Conservation (phyloP, 805 yeast genomes). For the Sugiyamaella valdiviana region DNA sequence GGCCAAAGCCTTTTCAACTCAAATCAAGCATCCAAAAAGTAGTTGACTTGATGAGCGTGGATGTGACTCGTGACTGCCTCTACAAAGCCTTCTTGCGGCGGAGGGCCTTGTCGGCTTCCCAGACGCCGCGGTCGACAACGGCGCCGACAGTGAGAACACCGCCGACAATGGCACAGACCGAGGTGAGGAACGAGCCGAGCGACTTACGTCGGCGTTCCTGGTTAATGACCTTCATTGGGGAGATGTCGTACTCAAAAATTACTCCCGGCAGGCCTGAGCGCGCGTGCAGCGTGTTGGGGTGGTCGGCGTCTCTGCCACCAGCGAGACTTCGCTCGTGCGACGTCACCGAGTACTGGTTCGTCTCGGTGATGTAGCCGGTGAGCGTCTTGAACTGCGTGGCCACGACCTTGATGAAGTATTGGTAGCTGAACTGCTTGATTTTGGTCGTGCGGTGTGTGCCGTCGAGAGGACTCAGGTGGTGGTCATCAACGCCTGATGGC, state of each 20-base stretch:
- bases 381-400: constrained; percentile 78
- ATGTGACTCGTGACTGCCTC: no score
- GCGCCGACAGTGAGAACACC: constrained; percentile 93
- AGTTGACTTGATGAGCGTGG: no score
- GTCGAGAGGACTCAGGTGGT: constrained; percentile 64
- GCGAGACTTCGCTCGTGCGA: constrained; percentile 75
- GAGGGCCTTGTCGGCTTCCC: constrained; percentile 78
- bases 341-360: constrained; percentile 88
- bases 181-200: constrained; percentile 76
- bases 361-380: constrained; percentile 49
- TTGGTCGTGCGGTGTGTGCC: constrained; percentile 38
- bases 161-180: constrained; percentile 83
- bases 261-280: constrained; percentile 90
- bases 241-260: constrained; percentile 81
- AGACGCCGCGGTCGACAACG: constrained; percentile 76
- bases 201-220: constrained; percentile 62
- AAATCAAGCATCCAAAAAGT: no score
- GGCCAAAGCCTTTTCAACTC: no score
- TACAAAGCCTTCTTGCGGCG: constrained; percentile 55
- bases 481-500: constrained; percentile 33
- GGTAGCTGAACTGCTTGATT: constrained; percentile 55
- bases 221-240: constrained; percentile 87
- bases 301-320: constrained; percentile 90
- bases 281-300: constrained; percentile 65
- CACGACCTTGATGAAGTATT: constrained; percentile 84